A percentile compares a stretch with the other conserved stretches of the same genome.
Evolutionary conservation across 495 filamentous ascomycete genomes (phyloP).

Genomic region (Letharia columbiana): DNA sequence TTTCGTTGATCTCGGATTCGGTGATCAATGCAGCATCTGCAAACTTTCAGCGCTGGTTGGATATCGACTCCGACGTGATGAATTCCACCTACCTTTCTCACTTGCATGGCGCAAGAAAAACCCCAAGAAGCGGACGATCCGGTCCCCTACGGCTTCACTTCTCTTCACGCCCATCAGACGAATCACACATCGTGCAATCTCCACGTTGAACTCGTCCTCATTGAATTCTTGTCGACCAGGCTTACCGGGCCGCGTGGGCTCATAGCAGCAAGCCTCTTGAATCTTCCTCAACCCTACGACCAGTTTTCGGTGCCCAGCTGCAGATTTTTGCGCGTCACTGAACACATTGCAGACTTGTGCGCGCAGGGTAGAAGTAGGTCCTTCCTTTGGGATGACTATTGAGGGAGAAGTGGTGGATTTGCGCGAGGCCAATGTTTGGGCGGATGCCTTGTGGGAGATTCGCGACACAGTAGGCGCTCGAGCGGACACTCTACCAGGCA

Average conservation of each 20-base stretch:
- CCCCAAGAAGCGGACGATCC: constrained; percentile 73
- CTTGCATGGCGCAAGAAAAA: constrained; percentile 72
- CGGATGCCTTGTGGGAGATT: constrained; percentile 48
- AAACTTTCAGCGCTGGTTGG: constrained; percentile 8
- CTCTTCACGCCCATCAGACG: constrained; percentile 83
- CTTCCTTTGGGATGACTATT: constrained; percentile 63
- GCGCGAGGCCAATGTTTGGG: constrained; percentile 42
- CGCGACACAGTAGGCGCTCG: constrained; percentile 46
- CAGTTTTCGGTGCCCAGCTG: constrained; percentile 81
- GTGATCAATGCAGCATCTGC: constrained; percentile 41
- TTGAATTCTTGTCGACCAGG: constrained; percentile 50
- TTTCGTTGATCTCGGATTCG: constrained; percentile 39
- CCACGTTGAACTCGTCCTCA: constrained; percentile 79
- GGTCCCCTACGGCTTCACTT: constrained; percentile 81
- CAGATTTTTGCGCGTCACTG: constrained; percentile 76
- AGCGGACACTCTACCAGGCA: constrained; percentile 55
- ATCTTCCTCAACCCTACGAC: constrained; percentile 76
- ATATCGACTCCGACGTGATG: constrained; percentile 18
- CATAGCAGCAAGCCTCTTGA: constrained; percentile 73
- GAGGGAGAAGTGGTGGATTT: constrained; percentile 48
- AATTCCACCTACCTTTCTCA: constrained; percentile 64
- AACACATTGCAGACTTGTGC: constrained; percentile 72
- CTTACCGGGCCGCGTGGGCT: constrained; percentile 37
- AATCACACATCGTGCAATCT: constrained; percentile 72
- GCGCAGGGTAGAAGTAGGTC: constrained; percentile 60